Percentiles rank a stretch among this genome's conserved stretches.
phyloP scores from a whole-genome alignment of 148 eudicot genomes.

The Rhododendron kiyosumense region DNA sequence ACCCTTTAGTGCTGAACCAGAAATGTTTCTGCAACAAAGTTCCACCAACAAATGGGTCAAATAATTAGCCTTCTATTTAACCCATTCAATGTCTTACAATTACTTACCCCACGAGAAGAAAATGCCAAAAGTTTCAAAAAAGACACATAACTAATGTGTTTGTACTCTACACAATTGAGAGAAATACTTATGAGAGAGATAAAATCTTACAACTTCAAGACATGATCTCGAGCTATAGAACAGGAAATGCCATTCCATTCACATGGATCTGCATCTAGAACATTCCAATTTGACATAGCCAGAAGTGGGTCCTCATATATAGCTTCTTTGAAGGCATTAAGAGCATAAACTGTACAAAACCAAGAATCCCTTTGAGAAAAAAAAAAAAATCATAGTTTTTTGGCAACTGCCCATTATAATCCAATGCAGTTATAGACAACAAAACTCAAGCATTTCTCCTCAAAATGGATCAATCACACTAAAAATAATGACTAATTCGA shows the following conservation, averaged over 20 bases:
- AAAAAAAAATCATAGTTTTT: neutral
- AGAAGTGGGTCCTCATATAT: constrained; percentile 81
- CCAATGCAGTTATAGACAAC: neutral
- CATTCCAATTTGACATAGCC: constrained; percentile 81
- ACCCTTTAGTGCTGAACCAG: constrained; percentile 73
- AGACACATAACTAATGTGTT: neutral
- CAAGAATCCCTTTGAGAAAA: constrained; percentile 7
- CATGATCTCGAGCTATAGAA: constrained; percentile 50
- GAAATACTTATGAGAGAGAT: neutral
- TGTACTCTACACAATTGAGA: neutral
- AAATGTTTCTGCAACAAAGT: constrained; percentile 61
- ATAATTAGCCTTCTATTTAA: neutral
- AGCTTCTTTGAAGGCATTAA: constrained; percentile 75
- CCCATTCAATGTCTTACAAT: neutral
- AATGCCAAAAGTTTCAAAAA: neutral
- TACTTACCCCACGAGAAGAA: neutral
- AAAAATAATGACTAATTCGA: constrained; percentile 12
- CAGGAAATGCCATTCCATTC: constrained; percentile 76
- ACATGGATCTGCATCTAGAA: constrained; percentile 78
- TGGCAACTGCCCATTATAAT: neutral
- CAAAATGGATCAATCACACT: neutral
- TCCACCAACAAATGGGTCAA: neutral
- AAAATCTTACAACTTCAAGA: constrained; percentile 65
- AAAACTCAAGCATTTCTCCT: neutral
- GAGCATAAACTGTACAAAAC: constrained; percentile 58